phyloP scores from a whole-genome alignment of 2,329 filamentous ascomycete species.

The Coleophoma eucalyptorum region DNA sequence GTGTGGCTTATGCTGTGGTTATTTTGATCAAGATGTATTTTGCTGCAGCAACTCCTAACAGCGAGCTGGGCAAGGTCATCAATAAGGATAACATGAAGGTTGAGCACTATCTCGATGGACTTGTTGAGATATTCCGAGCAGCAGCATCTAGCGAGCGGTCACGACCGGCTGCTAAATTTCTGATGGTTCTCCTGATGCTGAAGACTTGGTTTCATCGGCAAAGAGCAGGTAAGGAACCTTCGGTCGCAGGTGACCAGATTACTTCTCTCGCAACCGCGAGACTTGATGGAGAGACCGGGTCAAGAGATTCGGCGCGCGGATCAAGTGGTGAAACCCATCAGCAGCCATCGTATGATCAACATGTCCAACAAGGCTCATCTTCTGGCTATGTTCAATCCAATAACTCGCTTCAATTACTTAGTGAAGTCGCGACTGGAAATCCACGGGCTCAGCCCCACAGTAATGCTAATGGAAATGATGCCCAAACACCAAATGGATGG shows the following conservation, averaged over 20 bases:
- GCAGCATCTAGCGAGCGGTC: constrained; percentile 61
- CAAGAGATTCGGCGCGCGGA: background rate
- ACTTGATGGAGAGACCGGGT: too few relatives aligned
- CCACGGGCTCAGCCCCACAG: constrained; percentile 20
- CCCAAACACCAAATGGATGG: constrained; percentile 16
- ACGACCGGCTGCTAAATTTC: constrained; percentile 65
- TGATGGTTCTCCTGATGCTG: constrained; percentile 67
- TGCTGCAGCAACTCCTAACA: constrained; percentile 56
- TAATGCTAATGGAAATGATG: constrained; percentile 16
- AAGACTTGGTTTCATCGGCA: constrained; percentile 51
- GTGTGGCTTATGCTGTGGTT: constrained; percentile 51
- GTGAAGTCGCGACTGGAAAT: constrained; percentile 35
- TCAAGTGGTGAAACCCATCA: constrained; percentile 4
- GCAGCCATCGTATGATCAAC: constrained; percentile 9
- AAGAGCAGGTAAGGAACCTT: constrained; percentile 17
- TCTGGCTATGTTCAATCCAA: constrained; percentile 25
- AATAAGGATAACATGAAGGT: constrained; percentile 62
- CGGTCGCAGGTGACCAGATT: constrained; percentile 1
- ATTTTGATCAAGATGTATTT: constrained; percentile 59
- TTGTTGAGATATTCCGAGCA: constrained; percentile 64
- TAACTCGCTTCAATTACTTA: constrained; percentile 33
- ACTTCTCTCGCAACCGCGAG: background rate
- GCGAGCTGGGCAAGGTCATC: constrained; percentile 67
- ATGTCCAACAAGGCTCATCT: constrained; percentile 12
- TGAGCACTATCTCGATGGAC: constrained; percentile 63